phyloP scores from a whole-genome alignment of 495 filamentous ascomycete genomes.

The Geopyxis carbonaria region DNA sequence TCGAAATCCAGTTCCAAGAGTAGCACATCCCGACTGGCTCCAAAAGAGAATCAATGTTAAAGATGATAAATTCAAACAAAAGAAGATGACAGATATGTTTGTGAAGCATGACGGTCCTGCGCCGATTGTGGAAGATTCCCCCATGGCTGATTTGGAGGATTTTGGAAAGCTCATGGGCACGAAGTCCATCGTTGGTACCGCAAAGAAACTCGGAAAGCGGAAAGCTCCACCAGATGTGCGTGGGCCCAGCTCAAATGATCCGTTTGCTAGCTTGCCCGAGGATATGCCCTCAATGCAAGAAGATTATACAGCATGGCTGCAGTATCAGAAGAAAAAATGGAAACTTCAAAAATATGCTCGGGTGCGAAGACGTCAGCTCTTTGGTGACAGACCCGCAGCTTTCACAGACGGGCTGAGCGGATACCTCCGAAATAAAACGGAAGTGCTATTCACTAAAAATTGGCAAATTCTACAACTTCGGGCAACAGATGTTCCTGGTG shows the following conservation, averaged over 20 bases:
- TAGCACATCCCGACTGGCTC: slow-evolving; percentile 92
- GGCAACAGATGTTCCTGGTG: slow-evolving; percentile 60
- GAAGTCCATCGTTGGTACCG: slow-evolving; percentile 50
- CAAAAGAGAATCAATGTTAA: slow-evolving; percentile 83
- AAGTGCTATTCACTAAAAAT: slow-evolving; percentile 69
- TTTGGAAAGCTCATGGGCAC: slow-evolving; percentile 45
- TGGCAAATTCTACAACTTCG: slow-evolving; percentile 89
- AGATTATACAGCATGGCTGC: slow-evolving; percentile 75
- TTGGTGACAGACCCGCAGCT: slow-evolving; percentile 62
- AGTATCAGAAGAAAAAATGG: slow-evolving; percentile 98
- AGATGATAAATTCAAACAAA: slow-evolving; percentile 94
- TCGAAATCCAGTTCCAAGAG: slow-evolving; percentile 79
- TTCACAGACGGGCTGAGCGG: slow-evolving; percentile 59
- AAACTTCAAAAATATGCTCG: slow-evolving; percentile 91
- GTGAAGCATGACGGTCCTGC: slow-evolving; percentile 34
- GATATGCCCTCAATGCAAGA: slow-evolving; percentile 72
- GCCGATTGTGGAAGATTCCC: slow-evolving; percentile 2
- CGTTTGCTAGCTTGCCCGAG: slow-evolving; percentile 67
- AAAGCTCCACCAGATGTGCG: slow-evolving; percentile 55
- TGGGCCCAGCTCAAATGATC: slow-evolving; percentile 46
- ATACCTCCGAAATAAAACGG: slow-evolving; percentile 80
- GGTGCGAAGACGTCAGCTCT: slow-evolving; percentile 71
- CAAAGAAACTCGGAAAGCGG: slow-evolving; percentile 53
- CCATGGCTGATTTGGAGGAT: slow-evolving; percentile 63
- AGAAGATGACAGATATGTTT: slow-evolving; percentile 94